Conservation (phyloP, 345 rosid species). For the Aquilaria malaccensis region DNA sequence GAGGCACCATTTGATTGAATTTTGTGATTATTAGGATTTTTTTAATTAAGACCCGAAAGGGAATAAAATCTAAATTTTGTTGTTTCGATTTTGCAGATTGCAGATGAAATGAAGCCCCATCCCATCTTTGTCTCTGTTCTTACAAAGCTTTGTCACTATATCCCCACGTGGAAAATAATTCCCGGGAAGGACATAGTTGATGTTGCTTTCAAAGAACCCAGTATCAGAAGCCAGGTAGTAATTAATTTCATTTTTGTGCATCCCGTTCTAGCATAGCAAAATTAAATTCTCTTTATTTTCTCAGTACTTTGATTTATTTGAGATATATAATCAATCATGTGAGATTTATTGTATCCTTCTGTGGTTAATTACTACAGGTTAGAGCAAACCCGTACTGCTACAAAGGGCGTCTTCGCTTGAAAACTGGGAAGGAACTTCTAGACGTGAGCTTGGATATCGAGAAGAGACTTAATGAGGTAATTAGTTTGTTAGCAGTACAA, state of each 20-base stretch:
- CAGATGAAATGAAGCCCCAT: slow-evolving; percentile 58
- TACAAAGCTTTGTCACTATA: slow-evolving; percentile 25
- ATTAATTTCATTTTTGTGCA: no score
- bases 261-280: no score
- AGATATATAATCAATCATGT: background rate
- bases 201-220: slow-evolving; percentile 51
- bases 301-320: no score
- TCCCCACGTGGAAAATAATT: slow-evolving; percentile 75
- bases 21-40: no score
- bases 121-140: slow-evolving; percentile 31
- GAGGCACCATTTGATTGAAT: no score
- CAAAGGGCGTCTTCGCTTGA: slow-evolving; percentile 71
- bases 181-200: slow-evolving; percentile 57
- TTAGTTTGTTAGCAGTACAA: background rate
- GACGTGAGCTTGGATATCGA: slow-evolving; percentile 50
- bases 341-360: background rate
- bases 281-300: no score
- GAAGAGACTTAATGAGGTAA: slow-evolving; percentile 52
- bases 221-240: slow-evolving; percentile 54
- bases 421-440: slow-evolving; percentile 56
- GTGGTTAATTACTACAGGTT: slow-evolving; percentile 26
- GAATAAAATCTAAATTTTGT: background rate
- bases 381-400: slow-evolving; percentile 69
- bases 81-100: slow-evolving; percentile 33
- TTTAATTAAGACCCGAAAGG: background rate